Base-by-base conservation (phyloP, 106 monocot genomes). In the Dioscorea zingiberensis region DNA sequence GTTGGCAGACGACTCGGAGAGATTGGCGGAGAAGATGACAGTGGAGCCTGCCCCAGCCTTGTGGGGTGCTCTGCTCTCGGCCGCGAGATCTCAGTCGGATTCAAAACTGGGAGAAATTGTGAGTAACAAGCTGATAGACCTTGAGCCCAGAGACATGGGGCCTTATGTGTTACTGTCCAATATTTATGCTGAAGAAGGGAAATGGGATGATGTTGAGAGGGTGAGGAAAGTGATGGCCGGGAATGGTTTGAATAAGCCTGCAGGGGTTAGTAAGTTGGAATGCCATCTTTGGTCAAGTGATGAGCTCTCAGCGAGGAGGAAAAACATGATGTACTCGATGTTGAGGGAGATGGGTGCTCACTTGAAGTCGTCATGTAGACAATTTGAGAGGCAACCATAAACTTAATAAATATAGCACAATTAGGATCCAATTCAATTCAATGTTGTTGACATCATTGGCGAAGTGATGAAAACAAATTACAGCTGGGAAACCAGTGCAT, bases 141-240 rank as follows among this genome's bases (percentile, higher is more conserved):
- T 77, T 44, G 62, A 82, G 23, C 78, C 87, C 4, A 51, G 45
- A 24, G 87, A 92, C 15, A 30, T 76, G 3, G 81, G 87, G 15
- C 47, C 76, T 21, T 92, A 87, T 45, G 71, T 92, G 12, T 48
- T 84, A 23, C 53, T 92, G 18, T 83, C 93, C 2, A 85, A 93
- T 28, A 78, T 93, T 21, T 93, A 85, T 55, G 93, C 93, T 9
- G 65, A 79, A 4, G 67, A 73, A 29, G 85, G 85, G 14, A 75
- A 68, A 44, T 93, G 88, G 88, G 76, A 78, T 60, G 88, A 81
- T 58, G 93, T 78, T 48, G 88, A 77, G 66, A 83, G 68, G 61
- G 59, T 88, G 44, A 80, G 93, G 73, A 25, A 72, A 47, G 54
- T 53, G 74, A 83, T 93, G 68, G 76, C 48, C 65, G 63, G 83